Conservation (phyloP, 139 green algal genomes). For the Coelastrella sp. region DNA sequence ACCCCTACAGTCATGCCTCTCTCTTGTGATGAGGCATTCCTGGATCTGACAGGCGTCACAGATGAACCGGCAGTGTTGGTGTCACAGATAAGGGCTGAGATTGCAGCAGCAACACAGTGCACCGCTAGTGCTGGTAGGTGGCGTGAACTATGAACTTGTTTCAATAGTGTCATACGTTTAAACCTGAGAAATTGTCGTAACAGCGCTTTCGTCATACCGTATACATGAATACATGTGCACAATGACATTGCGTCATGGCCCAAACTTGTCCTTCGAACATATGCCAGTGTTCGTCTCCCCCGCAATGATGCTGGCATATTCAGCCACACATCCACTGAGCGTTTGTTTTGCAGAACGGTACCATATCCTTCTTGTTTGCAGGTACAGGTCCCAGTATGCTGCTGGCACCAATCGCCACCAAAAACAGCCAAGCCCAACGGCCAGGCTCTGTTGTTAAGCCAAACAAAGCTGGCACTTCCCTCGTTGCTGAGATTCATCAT, state of each 20-base stretch:
- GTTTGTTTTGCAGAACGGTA: no score
- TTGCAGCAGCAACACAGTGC: constrained; percentile 71
- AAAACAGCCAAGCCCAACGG: constrained; percentile 89
- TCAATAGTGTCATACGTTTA: no score
- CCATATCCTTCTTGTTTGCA: neutral
- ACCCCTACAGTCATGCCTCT: constrained; percentile 86
- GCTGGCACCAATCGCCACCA: constrained; percentile 87
- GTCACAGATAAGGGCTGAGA: constrained; percentile 64
- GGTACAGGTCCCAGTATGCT: neutral
- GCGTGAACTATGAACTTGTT: neutral
- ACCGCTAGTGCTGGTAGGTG: constrained; percentile 69
- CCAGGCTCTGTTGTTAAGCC: constrained; percentile 46
- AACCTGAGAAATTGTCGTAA: no score
- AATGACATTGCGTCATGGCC: no score
- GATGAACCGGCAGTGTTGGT: constrained; percentile 74
- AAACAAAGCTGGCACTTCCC: no score
- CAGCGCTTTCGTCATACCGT: no score
- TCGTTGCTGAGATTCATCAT: no score
- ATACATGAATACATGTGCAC: no score
- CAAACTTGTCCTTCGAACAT: no score
- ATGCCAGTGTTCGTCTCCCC: no score
- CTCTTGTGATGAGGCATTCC: constrained; percentile 95
- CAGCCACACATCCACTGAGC: no score
- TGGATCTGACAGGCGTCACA: constrained; percentile 90
- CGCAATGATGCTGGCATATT: no score